Percentiles rank a stretch among this genome's conserved stretches.
Evolutionary conservation across 2,329 filamentous ascomycete species (phyloP).

Genomic region (Basipetospora chlamydospora): DNA sequence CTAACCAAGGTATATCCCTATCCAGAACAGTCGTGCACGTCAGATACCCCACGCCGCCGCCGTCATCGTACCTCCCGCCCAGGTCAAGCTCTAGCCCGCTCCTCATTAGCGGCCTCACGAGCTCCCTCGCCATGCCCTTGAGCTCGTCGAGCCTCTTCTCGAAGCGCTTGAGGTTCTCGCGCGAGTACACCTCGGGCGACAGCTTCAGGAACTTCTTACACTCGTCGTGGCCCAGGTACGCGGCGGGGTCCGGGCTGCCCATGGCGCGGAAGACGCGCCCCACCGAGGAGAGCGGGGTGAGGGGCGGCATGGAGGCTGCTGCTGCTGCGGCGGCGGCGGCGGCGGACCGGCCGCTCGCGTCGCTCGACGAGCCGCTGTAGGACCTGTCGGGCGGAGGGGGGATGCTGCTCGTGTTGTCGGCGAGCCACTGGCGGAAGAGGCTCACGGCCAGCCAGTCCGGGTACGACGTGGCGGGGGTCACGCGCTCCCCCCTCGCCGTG

Average conservation of each 20-base stretch:
- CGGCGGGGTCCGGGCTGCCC: slow-evolving; percentile 41
- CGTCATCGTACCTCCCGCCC: too few relatives aligned
- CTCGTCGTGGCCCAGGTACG: slow-evolving; percentile 72
- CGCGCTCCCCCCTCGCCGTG: slow-evolving; percentile 66
- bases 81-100: slow-evolving; percentile 74
- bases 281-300: slow-evolving; percentile 36
- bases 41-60: slow-evolving; percentile 28
- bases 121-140: slow-evolving; percentile 67
- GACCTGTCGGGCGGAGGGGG: slow-evolving; percentile 23
- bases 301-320: slow-evolving; percentile 17
- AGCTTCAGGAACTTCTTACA: slow-evolving; percentile 83
- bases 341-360: slow-evolving; percentile 14
- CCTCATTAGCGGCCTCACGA: slow-evolving; percentile 73
- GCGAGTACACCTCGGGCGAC: slow-evolving; percentile 65
- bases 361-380: slow-evolving; percentile 13
- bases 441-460: slow-evolving; percentile 81
- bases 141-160: slow-evolving; percentile 81
- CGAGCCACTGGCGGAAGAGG: slow-evolving; percentile 84
- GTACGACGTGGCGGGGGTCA: slow-evolving; percentile 65
- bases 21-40: slow-evolving; percentile 35
- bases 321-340: background rate
- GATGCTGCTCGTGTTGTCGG: slow-evolving; percentile 71
- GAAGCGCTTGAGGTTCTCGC: slow-evolving; percentile 75
- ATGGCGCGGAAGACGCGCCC: slow-evolving; percentile 68
- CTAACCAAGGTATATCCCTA: slow-evolving; percentile 34